Base-by-base conservation (phyloP, 1,284 basidiomycete species). In the Sphaerobolus stellatus region DNA sequence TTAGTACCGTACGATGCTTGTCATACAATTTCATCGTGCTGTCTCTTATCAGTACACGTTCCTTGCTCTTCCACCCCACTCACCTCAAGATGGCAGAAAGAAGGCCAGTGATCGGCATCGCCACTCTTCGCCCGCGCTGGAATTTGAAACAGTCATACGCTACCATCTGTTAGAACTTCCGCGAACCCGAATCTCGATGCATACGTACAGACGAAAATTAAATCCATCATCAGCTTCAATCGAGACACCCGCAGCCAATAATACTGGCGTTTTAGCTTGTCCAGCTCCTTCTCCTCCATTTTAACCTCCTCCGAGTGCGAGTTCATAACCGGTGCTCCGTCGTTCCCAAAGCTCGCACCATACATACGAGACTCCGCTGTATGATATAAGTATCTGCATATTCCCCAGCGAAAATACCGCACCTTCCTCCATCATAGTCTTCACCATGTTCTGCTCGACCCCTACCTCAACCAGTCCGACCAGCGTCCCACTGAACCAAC, bases 161-260 rank as follows among this genome's bases (percentile, higher is more conserved):
- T 83, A 58, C 30, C 14, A 6, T 11, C 20, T 20, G 7, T 38
- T 28, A 45, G 13, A 16, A 6, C 50, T 31, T 24, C 13, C 30
- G 3, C 33, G 24, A 24, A 16, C 5, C 29, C 14, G 22, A 20
- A 48, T 13, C 44, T 22, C 24, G n/a, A 25, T n/a, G 8, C 8
- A 18, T 14, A 82, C 89, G 74, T 65, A 92, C 89, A 90, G 66
- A 90, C 89, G 69, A 91, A 92, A 59, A 90, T 79, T 56, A 92
- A 71, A 68, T 92, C 89, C 86, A 91, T 89, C 29, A 81, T 62
- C 56, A 92, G 73, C 73, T 92, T 92, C 52, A 76, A 71, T 52
- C 85, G 73, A 27, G 84, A 79, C 41, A 88, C 69, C 59, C 81
- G 81, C 50, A 92, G 72, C 89, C 89, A 92, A 65, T 86, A 84